phyloP scores from a whole-genome alignment of 495 filamentous ascomycete genomes.

The Cercophora samala region DNA sequence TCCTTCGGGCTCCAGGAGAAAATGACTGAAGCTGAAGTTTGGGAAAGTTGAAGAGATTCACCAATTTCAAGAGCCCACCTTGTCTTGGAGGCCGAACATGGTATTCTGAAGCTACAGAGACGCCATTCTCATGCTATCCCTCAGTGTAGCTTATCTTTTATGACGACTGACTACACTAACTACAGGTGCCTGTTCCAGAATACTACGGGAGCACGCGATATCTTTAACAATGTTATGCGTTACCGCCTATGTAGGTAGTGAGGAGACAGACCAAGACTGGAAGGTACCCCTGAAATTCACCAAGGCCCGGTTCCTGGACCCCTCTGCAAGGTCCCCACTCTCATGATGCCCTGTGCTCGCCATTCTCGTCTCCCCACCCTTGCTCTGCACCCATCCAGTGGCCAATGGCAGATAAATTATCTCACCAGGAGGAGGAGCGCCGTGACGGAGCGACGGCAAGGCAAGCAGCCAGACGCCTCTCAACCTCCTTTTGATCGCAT shows the following conservation, averaged over 20 bases:
- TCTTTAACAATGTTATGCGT: neutral
- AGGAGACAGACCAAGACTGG: neutral
- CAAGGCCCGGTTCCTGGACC: neutral
- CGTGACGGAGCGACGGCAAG: neutral
- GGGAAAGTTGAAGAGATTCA: neutral
- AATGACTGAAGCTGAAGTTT: neutral
- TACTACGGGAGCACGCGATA: neutral
- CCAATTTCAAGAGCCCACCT: neutral
- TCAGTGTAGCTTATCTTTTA: neutral
- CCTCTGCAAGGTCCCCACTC: neutral
- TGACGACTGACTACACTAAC: neutral
- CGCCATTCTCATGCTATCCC: neutral
- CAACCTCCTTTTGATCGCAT: constrained; percentile 5
- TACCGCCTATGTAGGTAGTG: no score
- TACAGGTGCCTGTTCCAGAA: neutral
- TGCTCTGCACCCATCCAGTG: neutral
- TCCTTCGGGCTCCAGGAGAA: neutral
- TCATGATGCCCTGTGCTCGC: constrained; percentile 2
- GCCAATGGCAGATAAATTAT: constrained; percentile 7
- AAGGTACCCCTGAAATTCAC: neutral
- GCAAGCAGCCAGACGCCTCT: constrained; percentile 1
- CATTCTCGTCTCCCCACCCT: neutral
- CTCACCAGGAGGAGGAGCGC: constrained; percentile 4
- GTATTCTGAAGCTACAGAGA: neutral
- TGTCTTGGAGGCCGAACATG: neutral